Evolutionary conservation across 163 green algal genomes (phyloP).

Genomic region (Chloromonas sp.): DNA sequence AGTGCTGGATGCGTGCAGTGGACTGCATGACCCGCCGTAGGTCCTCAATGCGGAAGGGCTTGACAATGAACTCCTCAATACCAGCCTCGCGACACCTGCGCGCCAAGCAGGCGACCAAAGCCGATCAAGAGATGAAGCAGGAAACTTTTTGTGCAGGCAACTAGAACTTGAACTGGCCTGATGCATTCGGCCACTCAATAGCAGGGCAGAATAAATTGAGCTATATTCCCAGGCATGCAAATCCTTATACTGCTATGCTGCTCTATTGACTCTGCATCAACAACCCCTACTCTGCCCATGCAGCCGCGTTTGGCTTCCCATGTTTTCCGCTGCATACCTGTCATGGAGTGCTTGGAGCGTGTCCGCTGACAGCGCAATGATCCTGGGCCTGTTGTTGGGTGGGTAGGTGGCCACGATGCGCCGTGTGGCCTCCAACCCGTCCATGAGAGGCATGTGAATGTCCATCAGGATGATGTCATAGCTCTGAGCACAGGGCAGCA

Average conservation of each 20-base stretch:
- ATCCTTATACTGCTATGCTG: not conserved
- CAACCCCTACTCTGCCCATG: too few relatives aligned
- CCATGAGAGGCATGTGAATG: constrained; percentile 61
- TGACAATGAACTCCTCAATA: constrained; percentile 57
- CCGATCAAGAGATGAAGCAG: too few relatives aligned
- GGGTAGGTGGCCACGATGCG: constrained; percentile 40
- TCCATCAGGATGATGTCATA: constrained; percentile 56
- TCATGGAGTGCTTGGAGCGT: constrained; percentile 33
- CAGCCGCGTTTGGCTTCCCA: too few relatives aligned
- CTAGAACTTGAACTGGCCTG: too few relatives aligned
- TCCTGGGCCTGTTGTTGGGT: constrained; percentile 34
- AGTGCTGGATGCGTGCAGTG: not conserved
- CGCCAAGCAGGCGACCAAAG: not conserved
- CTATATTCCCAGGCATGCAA: not conserved
- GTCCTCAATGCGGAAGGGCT: constrained; percentile 60
- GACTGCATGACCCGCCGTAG: constrained; percentile 35
- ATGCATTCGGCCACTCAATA: too few relatives aligned
- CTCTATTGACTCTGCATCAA: too few relatives aligned
- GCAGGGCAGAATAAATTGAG: not conserved
- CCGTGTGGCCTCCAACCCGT: constrained; percentile 50
- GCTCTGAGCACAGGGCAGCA: not conserved
- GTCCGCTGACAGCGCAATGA: constrained; percentile 57
- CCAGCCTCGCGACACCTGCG: constrained; percentile 44
- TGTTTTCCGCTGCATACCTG: not conserved
- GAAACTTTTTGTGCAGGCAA: too few relatives aligned